Evolutionary conservation across 768 basidiomycete genomes (phyloP), one percentile per base, ranked within the genome.

Genomic region (Termitomyces sp.): DNA sequence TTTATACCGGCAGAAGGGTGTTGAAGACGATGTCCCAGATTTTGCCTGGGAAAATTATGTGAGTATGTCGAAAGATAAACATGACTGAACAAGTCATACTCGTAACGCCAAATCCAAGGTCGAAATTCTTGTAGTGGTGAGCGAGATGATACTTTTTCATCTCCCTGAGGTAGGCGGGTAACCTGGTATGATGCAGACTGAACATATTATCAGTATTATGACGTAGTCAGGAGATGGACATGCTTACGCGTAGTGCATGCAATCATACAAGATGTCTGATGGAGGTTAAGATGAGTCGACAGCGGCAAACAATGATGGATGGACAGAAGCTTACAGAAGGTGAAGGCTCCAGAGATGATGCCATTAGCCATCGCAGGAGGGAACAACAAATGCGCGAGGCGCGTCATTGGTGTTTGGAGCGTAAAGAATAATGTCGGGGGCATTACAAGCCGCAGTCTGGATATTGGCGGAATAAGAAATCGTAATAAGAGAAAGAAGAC

Each of bases 141-240:
- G 93, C 94, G 59, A 99, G 82, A 64, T 99, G 97, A 66, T 98
- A 98, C 67, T 91, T 91, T 78, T 99, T 99, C 89, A 91, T 89
- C 67, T 94, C 88, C 54, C 79, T 80, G 73, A 98, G 69, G 73
- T 98, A 97, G 33, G 85, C 75, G 3, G 94, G 93, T 22, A 96
- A 82, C 61, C 77, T 84, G 3, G 90, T 88, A 73, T 97, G 94
- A 67, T 96, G 94, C 53, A 94, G 77, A 22, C 86, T 84, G 60
- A 32, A 66, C 13, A 15, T 50, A 27, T 33, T 40, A 50, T 27
- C 50, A 49, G 13, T 20, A 44, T 32, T 44, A 25, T 7, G 56
- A 53, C 33, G 33, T 22, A 35, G 42, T 25, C 15, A 52, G 15
- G 39, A 31, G 13, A 22, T 36, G 18, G 7, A 23, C n/a, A 63